These are phyloP conservation scores for Avena sativa DNA, from an alignment of 176 grass and related monocot species.

Conservation along the genomic window DNA sequence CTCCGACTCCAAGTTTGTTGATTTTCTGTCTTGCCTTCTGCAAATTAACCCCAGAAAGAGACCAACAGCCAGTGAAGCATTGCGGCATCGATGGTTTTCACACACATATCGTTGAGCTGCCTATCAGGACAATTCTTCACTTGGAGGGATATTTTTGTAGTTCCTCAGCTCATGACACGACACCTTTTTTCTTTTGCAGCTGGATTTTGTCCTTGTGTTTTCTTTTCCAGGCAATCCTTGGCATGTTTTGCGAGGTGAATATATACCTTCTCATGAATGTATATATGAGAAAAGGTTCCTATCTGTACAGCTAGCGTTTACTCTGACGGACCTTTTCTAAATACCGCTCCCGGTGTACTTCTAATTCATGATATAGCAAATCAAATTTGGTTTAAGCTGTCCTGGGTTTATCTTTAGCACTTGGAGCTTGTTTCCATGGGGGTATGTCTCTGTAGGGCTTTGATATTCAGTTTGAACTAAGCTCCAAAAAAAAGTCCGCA, in stretches of 20 bases:
- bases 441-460: too few species aligned
- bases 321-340: background rate
- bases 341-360: constrained; percentile 29
- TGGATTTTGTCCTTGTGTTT: constrained; percentile 10
- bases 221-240: constrained; percentile 29
- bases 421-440: too few species aligned
- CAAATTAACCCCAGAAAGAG: constrained; percentile 83
- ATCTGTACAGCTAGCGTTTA: constrained; percentile 44
- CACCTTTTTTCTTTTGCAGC: constrained; percentile 20
- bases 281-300: constrained; percentile 45
- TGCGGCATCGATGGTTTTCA: constrained; percentile 85
- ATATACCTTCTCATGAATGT: constrained; percentile 53
- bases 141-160: constrained; percentile 18
- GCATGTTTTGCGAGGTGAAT: constrained; percentile 47
- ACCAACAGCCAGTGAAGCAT: constrained; percentile 82
- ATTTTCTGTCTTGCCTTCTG: constrained; percentile 86
- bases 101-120: constrained; percentile 58
- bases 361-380: constrained; percentile 39
- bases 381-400: background rate
- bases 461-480: too few species aligned
- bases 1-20: constrained; percentile 75
- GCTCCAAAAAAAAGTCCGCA: too few species aligned
- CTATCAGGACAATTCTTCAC: constrained; percentile 9
- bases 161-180: constrained; percentile 15
- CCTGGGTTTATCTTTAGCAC: background rate